phyloP scores from a whole-genome alignment of 1,284 basidiomycete species.

The Ustilago sp. region DNA sequence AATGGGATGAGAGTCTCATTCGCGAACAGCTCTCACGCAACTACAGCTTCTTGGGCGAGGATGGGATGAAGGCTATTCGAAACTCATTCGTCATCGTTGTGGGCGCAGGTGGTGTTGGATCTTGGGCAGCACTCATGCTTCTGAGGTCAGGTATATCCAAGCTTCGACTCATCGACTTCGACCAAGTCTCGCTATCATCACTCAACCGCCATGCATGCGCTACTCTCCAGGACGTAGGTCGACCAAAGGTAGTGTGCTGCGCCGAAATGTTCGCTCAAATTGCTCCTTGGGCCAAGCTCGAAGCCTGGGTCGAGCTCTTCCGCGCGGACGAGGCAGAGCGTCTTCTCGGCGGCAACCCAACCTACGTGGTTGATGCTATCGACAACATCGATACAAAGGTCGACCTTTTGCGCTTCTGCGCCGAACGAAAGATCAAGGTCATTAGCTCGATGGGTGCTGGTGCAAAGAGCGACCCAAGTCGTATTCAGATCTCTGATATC shows the following conservation, averaged over 20 bases:
- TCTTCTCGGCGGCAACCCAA: constrained; percentile 55
- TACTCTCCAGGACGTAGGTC: constrained; percentile 89
- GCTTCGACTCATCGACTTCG: constrained; percentile 68
- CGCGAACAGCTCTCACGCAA: constrained; percentile 84
- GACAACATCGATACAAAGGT: constrained; percentile 94
- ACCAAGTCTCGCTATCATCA: constrained; percentile 72
- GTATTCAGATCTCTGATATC: constrained; percentile 93
- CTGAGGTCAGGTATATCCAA: constrained; percentile 63
- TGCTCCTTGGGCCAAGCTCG: constrained; percentile 76
- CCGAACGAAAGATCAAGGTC: constrained; percentile 61
- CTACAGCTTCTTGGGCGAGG: constrained; percentile 93
- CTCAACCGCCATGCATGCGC: constrained; percentile 85
- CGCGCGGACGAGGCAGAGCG: constrained; percentile 48
- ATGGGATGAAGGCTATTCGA: constrained; percentile 84
- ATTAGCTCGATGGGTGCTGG: constrained; percentile 98
- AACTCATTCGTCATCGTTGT: constrained; percentile 84
- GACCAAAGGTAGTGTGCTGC: constrained; percentile 88
- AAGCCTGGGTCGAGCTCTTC: constrained; percentile 69
- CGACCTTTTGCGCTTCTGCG: constrained; percentile 66
- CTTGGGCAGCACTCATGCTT: constrained; percentile 91
- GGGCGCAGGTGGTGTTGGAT: constrained; percentile 96
- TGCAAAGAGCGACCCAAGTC: constrained; percentile 94
- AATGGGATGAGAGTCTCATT: constrained; percentile 69
- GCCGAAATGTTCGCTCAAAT: constrained; percentile 80
- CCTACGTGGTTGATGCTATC: constrained; percentile 73